Conservation (phyloP, 192 early-diverging fungal genomes). For the Coemansia aciculifera region DNA sequence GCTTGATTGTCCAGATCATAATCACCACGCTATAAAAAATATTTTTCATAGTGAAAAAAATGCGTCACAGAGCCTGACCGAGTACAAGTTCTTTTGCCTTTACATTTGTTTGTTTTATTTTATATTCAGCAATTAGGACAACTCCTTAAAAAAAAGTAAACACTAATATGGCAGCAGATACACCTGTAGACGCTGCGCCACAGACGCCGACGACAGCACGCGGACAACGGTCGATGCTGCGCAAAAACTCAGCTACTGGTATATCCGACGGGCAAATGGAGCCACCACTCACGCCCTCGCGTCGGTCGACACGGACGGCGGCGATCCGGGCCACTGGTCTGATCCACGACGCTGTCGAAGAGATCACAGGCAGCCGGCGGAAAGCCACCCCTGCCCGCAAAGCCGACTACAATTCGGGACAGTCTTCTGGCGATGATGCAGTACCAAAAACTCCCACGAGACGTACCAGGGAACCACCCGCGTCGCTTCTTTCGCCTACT, state of each 20-base stretch:
- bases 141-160: neutral
- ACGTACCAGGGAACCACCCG: constrained; percentile 1
- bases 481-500: neutral
- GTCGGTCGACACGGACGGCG: constrained; percentile 37
- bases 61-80: neutral
- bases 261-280: constrained; percentile 4
- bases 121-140: neutral
- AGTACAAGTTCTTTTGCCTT: neutral
- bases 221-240: constrained; percentile 19
- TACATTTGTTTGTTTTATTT: neutral
- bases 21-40: neutral
- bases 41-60: neutral
- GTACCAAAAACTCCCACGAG: constrained; percentile 8
- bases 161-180: constrained; percentile 1
- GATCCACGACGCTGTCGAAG: constrained; percentile 23
- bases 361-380: constrained; percentile 15
- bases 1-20: neutral
- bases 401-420: neutral
- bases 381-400: constrained; percentile 15
- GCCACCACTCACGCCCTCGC: constrained; percentile 28
- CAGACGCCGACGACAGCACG: constrained; percentile 20
- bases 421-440: constrained; percentile 21
- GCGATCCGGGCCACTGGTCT: constrained; percentile 28
- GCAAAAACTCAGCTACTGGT: constrained; percentile 6
- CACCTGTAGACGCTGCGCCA: constrained; percentile 5